Evolutionary conservation across 768 basidiomycete species (phyloP).

Genomic region (Goffeauzyma gilvescens): DNA sequence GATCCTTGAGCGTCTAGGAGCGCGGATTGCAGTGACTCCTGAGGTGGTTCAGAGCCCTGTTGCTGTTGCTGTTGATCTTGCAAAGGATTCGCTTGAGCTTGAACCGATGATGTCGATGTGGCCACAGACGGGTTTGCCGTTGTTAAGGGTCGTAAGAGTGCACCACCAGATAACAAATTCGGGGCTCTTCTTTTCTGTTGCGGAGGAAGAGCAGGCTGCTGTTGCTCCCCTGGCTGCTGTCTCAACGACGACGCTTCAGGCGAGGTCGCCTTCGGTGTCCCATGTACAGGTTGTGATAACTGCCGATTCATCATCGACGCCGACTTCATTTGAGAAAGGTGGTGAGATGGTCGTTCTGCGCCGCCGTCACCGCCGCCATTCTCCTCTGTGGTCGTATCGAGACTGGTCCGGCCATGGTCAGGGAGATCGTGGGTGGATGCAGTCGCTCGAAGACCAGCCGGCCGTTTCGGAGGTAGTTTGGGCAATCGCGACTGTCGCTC

Average conservation of each 20-base stretch:
- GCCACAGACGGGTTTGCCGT: not conserved
- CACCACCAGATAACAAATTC: constrained; percentile 9
- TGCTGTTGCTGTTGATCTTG: too few relatives aligned
- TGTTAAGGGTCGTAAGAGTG: constrained; percentile 6
- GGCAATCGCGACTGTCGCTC: constrained; percentile 6
- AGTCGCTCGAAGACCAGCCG: constrained; percentile 1
- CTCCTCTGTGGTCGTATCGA: not conserved
- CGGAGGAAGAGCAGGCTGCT: not conserved
- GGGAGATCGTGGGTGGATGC: constrained; percentile 11
- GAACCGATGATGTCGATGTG: not conserved
- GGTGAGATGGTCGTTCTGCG: not conserved
- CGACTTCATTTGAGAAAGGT: not conserved
- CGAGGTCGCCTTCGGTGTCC: constrained; percentile 2
- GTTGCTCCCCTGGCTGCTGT: not conserved
- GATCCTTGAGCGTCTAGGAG: too few relatives aligned
- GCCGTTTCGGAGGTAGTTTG: not conserved
- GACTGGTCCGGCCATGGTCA: not conserved
- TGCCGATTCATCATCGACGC: constrained; percentile 1
- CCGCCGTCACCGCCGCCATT: not conserved
- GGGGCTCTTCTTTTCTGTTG: not conserved
- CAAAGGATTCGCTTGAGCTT: not conserved
- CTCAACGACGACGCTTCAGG: not conserved
- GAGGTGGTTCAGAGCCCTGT: too few relatives aligned
- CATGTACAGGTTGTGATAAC: constrained; percentile 1
- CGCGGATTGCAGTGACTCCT: too few relatives aligned